Percentiles rank a stretch among this genome's conserved stretches.
These are phyloP conservation scores for Triangularia setosa DNA, from an alignment of 2,329 filamentous ascomycete species.

Conservation along the genomic window DNA sequence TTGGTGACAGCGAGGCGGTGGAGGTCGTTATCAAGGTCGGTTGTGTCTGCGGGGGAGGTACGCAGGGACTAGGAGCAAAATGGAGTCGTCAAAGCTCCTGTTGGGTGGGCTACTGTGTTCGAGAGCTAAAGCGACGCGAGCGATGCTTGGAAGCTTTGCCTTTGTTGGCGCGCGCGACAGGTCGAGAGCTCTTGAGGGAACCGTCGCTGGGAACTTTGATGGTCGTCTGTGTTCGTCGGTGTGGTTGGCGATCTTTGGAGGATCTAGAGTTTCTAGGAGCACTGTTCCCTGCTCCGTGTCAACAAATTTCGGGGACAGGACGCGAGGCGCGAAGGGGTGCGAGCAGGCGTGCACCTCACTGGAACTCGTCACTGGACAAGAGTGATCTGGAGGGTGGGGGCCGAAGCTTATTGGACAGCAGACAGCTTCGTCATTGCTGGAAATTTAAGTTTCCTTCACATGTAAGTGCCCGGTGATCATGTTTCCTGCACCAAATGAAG, in stretches of 20 bases:
- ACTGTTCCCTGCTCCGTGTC: slow-evolving; percentile 24
- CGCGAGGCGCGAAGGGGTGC: slow-evolving; percentile 23
- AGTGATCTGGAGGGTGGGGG: slow-evolving; percentile 8
- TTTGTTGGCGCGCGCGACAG: not conserved
- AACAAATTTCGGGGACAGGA: slow-evolving; percentile 28
- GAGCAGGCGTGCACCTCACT: not conserved
- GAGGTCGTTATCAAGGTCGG: not conserved
- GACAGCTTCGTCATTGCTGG: slow-evolving; percentile 18
- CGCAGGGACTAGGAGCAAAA: not conserved
- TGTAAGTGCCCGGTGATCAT: slow-evolving; percentile 12
- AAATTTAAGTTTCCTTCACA: slow-evolving; percentile 21
- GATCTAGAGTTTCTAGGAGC: not conserved
- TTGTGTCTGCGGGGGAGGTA: slow-evolving; percentile 6
- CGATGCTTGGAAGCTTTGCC: not conserved
- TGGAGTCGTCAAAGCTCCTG: not conserved
- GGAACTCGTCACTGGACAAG: not conserved
- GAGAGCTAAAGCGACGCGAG: not conserved
- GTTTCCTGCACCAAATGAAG: not conserved
- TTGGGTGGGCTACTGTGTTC: not conserved
- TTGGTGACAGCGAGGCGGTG: slow-evolving; percentile 2
- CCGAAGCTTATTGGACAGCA: slow-evolving; percentile 16
- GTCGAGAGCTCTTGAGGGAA: not conserved
- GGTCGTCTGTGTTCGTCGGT: not conserved
- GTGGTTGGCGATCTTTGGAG: not conserved
- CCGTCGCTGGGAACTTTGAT: not conserved